Percentiles rank a stretch among this genome's conserved stretches.
phyloP scores from a whole-genome alignment of 1,284 basidiomycete genomes.

The Irpex sp. region DNA sequence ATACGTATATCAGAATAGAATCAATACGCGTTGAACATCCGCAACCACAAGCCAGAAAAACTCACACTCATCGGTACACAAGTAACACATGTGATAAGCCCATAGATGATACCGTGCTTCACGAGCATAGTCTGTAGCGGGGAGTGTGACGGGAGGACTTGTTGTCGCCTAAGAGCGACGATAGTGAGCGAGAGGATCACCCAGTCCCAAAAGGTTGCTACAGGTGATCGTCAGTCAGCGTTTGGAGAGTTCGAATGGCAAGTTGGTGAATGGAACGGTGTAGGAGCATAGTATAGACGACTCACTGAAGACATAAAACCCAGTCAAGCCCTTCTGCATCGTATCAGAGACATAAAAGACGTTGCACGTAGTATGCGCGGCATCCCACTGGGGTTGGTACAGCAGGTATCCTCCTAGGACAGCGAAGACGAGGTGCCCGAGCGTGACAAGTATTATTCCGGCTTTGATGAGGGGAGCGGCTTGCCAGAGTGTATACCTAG shows the following conservation, averaged over 20 bases:
- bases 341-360: neutral
- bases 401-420: neutral
- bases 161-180: neutral
- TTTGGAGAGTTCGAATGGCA: too few relatives aligned
- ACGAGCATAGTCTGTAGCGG: slow-evolving; percentile 3
- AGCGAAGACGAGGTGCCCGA: neutral
- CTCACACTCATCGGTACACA: slow-evolving; percentile 7
- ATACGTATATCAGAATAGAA: neutral
- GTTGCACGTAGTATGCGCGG: neutral
- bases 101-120: slow-evolving; percentile 7
- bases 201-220: slow-evolving; percentile 8
- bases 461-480: neutral
- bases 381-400: neutral
- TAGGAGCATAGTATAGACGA: neutral
- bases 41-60: neutral
- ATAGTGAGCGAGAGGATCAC: slow-evolving; percentile 7
- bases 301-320: slow-evolving; percentile 9
- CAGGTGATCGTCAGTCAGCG: too few relatives aligned
- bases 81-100: neutral
- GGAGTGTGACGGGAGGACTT: neutral
- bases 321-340: neutral
- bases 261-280: too few relatives aligned
- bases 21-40: neutral
- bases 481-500: slow-evolving; percentile 1
- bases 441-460: neutral